These are phyloP conservation scores for Oenanthe javanica DNA, from an alignment of 140 eudicot species.

Conservation along the genomic window DNA sequence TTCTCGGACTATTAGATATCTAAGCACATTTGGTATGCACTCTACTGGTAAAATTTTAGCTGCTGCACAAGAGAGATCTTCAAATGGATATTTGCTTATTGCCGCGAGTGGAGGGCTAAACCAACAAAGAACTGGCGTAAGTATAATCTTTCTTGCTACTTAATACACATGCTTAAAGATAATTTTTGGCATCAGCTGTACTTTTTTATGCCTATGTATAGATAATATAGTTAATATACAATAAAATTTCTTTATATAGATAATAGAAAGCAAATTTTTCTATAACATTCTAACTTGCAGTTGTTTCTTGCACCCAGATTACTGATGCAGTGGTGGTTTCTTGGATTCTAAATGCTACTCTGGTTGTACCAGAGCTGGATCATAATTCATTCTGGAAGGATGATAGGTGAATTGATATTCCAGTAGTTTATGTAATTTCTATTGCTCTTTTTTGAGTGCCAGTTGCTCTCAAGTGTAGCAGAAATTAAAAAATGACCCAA, in stretches of 20 bases:
- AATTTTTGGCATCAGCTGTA: background rate
- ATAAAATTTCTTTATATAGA: background rate
- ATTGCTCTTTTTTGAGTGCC: too few species aligned
- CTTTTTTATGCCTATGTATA: background rate
- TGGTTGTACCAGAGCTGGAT: conserved; percentile 97
- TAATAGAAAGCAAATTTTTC: background rate
- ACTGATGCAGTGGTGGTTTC: conserved; percentile 98
- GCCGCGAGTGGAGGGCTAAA: conserved; percentile 98
- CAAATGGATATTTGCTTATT: conserved; percentile 89
- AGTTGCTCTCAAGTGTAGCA: background rate
- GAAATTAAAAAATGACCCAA: background rate
- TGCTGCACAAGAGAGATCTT: conserved; percentile 50
- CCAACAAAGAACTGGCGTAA: conserved; percentile 97
- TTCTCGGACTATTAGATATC: background rate
- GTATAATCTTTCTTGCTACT: conserved; percentile 10
- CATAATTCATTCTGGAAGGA: conserved; percentile 96
- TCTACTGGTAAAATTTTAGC: conserved; percentile 36
- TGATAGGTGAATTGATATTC: conserved; percentile 49
- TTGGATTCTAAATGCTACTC: conserved; percentile 83
- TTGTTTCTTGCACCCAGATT: conserved; percentile 39
- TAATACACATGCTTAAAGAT: background rate
- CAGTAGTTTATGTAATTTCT: background rate
- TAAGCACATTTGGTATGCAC: background rate
- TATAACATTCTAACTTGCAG: conserved; percentile 1
- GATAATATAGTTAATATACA: background rate